Conservation (phyloP, 1,284 basidiomycete genomes). For the Cutaneotrichosporon cutaneum region DNA sequence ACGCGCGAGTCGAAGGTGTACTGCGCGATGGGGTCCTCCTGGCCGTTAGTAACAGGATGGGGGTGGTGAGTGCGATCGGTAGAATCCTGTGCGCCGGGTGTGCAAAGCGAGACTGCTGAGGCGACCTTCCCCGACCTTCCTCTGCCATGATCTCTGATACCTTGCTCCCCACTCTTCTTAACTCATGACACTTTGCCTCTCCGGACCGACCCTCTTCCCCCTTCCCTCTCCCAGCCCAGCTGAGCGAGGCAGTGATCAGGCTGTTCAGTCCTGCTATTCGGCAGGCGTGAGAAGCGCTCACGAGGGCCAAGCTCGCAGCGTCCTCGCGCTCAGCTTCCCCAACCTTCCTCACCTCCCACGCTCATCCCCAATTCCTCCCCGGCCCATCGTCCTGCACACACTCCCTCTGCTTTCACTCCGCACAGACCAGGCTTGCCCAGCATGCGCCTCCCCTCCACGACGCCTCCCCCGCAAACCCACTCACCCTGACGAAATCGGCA, state of each 20-base stretch:
- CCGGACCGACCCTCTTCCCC: no score
- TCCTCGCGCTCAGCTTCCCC: no score
- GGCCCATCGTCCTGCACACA: neutral
- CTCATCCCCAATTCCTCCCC: no score
- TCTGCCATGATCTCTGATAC: no score
- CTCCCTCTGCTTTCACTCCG: neutral
- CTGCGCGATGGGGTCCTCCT: slow-evolving; percentile 12
- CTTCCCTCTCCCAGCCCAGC: no score
- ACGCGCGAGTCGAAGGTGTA: slow-evolving; percentile 46
- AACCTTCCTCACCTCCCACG: no score
- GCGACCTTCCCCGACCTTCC: neutral
- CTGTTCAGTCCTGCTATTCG: no score
- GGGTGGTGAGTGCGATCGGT: neutral
- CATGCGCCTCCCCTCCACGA: neutral
- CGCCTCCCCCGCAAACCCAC: slow-evolving; percentile 13
- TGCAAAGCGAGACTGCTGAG: neutral
- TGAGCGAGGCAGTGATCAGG: no score
- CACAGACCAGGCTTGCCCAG: neutral
- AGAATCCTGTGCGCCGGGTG: neutral
- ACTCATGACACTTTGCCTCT: no score
- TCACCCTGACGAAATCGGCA: slow-evolving; percentile 43
- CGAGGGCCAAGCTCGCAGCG: no score
- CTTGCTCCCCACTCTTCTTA: no score
- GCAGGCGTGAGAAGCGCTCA: no score
- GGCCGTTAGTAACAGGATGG: neutral